A percentile compares a stretch with the other conserved stretches of the same genome.
phyloP scores from a whole-genome alignment of 2,329 filamentous ascomycete species.

The Arthrobotrys musiformis region DNA sequence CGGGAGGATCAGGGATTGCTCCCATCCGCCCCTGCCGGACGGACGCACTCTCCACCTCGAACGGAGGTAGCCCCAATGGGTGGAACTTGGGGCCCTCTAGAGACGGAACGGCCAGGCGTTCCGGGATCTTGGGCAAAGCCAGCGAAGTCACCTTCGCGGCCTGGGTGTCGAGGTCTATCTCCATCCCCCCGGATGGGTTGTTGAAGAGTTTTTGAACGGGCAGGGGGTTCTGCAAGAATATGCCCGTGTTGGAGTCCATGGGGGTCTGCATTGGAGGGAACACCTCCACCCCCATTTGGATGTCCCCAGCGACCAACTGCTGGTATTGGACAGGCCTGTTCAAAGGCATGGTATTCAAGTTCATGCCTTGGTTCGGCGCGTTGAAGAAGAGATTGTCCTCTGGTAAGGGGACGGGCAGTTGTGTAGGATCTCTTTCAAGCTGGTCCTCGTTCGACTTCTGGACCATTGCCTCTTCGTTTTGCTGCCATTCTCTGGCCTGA shows the following conservation, averaged over 20 bases:
- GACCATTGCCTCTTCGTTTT: not conserved
- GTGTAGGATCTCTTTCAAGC: not conserved
- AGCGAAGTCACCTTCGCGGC: not conserved
- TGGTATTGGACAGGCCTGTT: not conserved
- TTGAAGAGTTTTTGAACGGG: not conserved
- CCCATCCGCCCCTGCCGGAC: not conserved
- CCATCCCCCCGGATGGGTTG: not conserved
- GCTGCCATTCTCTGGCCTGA: conserved; percentile 18
- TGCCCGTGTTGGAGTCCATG: not conserved
- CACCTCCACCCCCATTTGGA: not conserved
- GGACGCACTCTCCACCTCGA: not conserved
- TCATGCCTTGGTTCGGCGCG: not conserved
- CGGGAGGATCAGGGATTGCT: not conserved
- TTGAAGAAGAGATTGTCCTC: not conserved
- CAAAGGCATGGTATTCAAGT: not conserved
- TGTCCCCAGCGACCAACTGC: not conserved
- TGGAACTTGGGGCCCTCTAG: not conserved
- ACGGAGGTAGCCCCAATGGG: not conserved
- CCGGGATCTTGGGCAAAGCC: not conserved
- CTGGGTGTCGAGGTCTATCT: not conserved
- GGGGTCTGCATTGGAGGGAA: not conserved
- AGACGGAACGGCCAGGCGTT: not conserved
- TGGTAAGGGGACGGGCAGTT: not conserved
- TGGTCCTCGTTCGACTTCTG: not conserved
- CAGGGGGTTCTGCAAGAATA: not conserved